These are phyloP conservation scores for Amphirosellinia nigrospora DNA, from an alignment of 495 filamentous ascomycete species.

Conservation along the genomic window DNA sequence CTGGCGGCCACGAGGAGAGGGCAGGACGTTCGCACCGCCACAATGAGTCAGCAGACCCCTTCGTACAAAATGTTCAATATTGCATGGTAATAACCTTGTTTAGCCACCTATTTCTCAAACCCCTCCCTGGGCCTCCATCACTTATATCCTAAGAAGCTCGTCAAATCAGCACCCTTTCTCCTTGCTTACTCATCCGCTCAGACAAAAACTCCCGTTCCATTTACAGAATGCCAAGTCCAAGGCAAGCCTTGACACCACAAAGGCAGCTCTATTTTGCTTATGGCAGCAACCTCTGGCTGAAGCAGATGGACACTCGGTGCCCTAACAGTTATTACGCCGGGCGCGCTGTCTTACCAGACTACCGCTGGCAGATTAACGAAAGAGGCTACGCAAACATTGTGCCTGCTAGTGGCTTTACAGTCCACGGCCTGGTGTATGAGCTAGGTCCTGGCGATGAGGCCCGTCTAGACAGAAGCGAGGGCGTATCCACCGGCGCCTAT, in stretches of 20 bases:
- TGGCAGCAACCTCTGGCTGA: slow-evolving; percentile 71
- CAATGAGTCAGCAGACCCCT: too few species aligned
- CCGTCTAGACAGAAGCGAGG: slow-evolving; percentile 60
- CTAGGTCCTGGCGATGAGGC: slow-evolving; percentile 52
- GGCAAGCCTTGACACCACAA: background rate
- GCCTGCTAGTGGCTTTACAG: slow-evolving; percentile 36
- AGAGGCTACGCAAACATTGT: slow-evolving; percentile 75
- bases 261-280: slow-evolving; percentile 70
- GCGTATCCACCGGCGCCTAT: slow-evolving; percentile 63
- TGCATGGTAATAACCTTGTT: too few species aligned
- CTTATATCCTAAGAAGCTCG: too few species aligned
- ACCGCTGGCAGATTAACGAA: slow-evolving; percentile 70
- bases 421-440: slow-evolving; percentile 59
- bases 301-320: slow-evolving; percentile 71
- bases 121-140: too few species aligned
- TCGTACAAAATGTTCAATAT: too few species aligned
- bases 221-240: slow-evolving; percentile 5
- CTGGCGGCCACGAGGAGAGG: too few species aligned
- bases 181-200: background rate
- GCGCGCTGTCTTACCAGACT: slow-evolving; percentile 55
- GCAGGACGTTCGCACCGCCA: too few species aligned
- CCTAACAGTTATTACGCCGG: slow-evolving; percentile 55
- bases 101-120: too few species aligned
- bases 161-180: background rate
- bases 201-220: background rate